Percentiles rank a stretch among this genome's conserved stretches.
Conservation (phyloP, 139 green algal species). For the Monoraphidium neglectum region DNA sequence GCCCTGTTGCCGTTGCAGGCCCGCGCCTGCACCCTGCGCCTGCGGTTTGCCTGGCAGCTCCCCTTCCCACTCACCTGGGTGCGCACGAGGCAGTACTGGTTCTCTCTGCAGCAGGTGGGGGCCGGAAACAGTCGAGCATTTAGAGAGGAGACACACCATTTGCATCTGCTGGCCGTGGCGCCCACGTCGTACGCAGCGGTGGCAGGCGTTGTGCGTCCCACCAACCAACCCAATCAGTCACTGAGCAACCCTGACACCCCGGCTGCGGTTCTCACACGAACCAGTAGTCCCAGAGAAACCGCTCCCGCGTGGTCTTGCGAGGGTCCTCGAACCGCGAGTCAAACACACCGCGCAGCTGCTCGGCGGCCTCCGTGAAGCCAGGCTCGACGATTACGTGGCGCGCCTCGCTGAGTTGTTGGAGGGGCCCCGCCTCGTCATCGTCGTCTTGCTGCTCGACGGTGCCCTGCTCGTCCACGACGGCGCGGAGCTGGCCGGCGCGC, state of each 20-base stretch:
- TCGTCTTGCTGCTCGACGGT: not conserved
- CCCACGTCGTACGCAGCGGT: not conserved
- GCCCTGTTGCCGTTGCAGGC: not conserved
- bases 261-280: conserved; percentile 1
- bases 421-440: not conserved
- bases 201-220: no score
- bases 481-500: not conserved
- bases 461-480: not conserved
- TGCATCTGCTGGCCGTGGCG: not conserved
- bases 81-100: conserved; percentile 79
- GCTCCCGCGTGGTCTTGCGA: conserved; percentile 43
- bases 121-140: no score
- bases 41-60: no score
- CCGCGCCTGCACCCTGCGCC: no score
- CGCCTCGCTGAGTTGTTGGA: conserved; percentile 15
- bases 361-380: conserved; percentile 20
- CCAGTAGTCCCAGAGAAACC: conserved; percentile 72
- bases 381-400: conserved; percentile 46
- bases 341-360: conserved; percentile 45
- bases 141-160: conserved; percentile 43
- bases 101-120: no score
- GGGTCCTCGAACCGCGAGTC: conserved; percentile 52
- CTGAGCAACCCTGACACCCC: not conserved
- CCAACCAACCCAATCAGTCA: no score
- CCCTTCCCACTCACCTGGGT: conserved; percentile 51